Base-by-base conservation (phyloP, 1,284 basidiomycete species). In the Xerocomus amazonicus region DNA sequence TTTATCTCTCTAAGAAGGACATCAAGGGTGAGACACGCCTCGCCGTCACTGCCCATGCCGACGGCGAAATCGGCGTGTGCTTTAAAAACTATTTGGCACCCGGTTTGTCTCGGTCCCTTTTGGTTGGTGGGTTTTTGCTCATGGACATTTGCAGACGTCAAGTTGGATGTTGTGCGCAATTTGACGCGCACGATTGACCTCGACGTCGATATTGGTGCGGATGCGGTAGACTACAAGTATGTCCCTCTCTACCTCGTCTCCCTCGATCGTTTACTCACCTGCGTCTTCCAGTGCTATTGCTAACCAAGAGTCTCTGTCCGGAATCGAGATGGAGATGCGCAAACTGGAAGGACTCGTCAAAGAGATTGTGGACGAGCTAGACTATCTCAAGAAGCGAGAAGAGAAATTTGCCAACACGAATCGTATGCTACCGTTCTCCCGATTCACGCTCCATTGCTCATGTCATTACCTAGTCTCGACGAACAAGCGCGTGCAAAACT, bases 201-300 rank as follows among this genome's bases (percentile, higher is more conserved):
- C 48, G 96, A 99, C 66, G 84, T 98, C 37, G 97, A 99, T 65
- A 96, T 99, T 69, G 96, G 96, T 41, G 95, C 96, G 16, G 96
- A 99, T 62, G 97, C 97, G 0, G 87, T 98, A 36, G 97, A 99
- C 71, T 99, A 99, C 79, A 98, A 98, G 92, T 94, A 65, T 59
- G 84, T 70, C 32, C 9, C 28, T 33, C 27, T 32, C 39, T 33
- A 10, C 4, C 27, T 27, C 8, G 28, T 12, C 9, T 28, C 40
- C 13, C 32, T 19, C 19, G 8, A 28, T 45, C 35, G 12, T n/a
- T 13, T 31, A 17, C 34, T 49, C 35, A 50, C 49, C 41, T 8
- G 27, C 17, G 8, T 9, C 43, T 27, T 23, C 10, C 63, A 95
- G 92, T 64, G 96, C 96, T 17, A 99, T 99, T 66, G 96, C 97